These are phyloP conservation scores for Arctium minus DNA, from an alignment of 129 eudicot species.

Conservation along the genomic window DNA sequence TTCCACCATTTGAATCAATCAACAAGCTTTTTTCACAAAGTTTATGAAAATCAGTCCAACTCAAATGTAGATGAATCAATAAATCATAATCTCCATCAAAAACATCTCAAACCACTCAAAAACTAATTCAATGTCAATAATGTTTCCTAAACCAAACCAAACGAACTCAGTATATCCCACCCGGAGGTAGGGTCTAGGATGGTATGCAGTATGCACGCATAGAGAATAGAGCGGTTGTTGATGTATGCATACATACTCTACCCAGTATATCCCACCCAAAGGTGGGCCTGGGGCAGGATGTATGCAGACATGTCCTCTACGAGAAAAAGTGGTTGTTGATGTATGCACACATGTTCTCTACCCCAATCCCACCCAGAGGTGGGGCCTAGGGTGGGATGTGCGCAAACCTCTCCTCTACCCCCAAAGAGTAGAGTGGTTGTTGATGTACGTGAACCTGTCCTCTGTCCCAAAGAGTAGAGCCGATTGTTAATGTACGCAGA, in stretches of 20 bases:
- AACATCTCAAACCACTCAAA: not conserved
- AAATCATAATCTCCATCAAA: not conserved
- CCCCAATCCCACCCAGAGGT: too few relatives aligned
- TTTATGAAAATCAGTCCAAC: not conserved
- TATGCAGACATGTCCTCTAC: too few relatives aligned
- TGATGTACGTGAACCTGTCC: not conserved
- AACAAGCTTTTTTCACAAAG: not conserved
- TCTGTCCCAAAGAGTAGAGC: not conserved
- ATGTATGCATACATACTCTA: not conserved
- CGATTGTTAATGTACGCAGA: not conserved
- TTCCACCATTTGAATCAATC: conserved; percentile 1
- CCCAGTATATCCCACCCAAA: too few relatives aligned
- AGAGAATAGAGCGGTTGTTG: not conserved
- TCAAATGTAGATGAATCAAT: not conserved
- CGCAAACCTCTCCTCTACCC: not conserved
- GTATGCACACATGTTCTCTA: not conserved
- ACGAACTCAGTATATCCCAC: not conserved
- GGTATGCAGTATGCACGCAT: too few relatives aligned
- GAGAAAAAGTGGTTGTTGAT: not conserved
- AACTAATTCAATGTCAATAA: not conserved
- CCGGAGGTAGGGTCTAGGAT: not conserved
- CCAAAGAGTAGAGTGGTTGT: not conserved
- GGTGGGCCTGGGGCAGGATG: too few relatives aligned
- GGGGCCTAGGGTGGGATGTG: too few relatives aligned
- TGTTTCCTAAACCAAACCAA: not conserved